Percentiles rank a stretch among this genome's conserved stretches.
These are phyloP conservation scores for Globisporangium takayamanum DNA, from an alignment of 352 stramenopile species.

Conservation along the genomic window DNA sequence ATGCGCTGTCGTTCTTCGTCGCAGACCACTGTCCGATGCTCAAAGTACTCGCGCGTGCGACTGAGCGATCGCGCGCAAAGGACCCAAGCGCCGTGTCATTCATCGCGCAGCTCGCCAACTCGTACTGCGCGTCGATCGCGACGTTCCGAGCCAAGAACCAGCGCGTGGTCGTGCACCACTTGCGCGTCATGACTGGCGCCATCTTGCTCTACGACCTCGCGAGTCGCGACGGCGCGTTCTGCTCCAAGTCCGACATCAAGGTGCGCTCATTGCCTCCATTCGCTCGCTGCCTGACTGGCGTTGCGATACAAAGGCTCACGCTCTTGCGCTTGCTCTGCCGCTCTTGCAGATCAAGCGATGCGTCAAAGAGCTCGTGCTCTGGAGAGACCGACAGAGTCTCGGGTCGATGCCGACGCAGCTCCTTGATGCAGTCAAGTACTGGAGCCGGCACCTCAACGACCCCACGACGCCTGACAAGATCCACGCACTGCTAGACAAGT, in stretches of 20 bases:
- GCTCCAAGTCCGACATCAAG: conserved; percentile 52
- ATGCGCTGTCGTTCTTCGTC: conserved; percentile 59
- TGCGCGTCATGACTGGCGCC: conserved; percentile 47
- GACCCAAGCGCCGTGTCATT: conserved; percentile 27
- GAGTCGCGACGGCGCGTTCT: conserved; percentile 35
- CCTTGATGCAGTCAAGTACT: conserved; percentile 44
- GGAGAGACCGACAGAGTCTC: conserved; percentile 20
- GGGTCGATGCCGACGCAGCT: conserved; percentile 28
- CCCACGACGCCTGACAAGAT: conserved; percentile 38
- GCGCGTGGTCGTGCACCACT: conserved; percentile 31
- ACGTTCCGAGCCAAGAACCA: conserved; percentile 27
- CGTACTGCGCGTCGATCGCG: conserved; percentile 29
- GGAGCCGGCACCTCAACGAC: conserved; percentile 49
- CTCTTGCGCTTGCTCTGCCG: not conserved
- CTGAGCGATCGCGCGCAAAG: conserved; percentile 30
- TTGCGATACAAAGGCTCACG: not conserved
- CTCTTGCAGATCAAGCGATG: conserved; percentile 45
- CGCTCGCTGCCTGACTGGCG: not conserved
- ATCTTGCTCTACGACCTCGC: conserved; percentile 61
- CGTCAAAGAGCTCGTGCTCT: conserved; percentile 41
- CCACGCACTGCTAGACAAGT: conserved; percentile 30
- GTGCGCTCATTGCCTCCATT: conserved; percentile 11
- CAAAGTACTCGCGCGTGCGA: conserved; percentile 38
- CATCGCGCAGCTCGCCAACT: conserved; percentile 41
- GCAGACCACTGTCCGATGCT: conserved; percentile 55